phyloP scores from a whole-genome alignment of 2,329 filamentous ascomycete genomes.

The Botrytis cinerea region DNA sequence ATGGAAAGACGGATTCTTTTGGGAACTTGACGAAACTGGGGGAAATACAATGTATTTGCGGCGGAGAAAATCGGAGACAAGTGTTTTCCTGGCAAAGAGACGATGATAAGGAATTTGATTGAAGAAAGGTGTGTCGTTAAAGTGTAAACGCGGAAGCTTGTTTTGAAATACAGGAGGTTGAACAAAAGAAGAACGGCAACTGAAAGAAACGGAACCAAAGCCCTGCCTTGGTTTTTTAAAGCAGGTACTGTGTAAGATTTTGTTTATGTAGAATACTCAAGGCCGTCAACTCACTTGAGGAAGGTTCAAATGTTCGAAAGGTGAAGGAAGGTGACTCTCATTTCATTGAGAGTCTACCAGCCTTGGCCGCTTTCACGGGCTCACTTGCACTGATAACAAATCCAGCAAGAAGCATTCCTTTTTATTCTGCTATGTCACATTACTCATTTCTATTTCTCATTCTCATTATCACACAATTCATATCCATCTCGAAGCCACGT shows the following conservation, averaged over 20 bases:
- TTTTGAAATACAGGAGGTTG: not conserved
- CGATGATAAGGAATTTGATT: not conserved
- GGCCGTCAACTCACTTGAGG: fast-evolving
- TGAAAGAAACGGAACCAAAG: not conserved
- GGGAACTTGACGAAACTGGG: not conserved
- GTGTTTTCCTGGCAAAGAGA: not conserved
- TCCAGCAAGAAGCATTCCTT: not conserved
- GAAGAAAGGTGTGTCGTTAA: not conserved
- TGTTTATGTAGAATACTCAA: not conserved
- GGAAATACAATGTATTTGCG: not conserved
- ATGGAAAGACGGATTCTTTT: not conserved
- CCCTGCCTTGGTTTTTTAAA: not conserved
- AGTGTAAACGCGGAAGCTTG: too few relatives aligned
- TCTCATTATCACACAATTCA: not conserved
- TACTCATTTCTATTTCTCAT: not conserved
- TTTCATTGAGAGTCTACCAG: not conserved
- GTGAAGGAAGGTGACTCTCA: not conserved
- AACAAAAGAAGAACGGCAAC: not conserved
- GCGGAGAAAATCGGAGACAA: not conserved
- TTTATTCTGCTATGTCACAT: not conserved
- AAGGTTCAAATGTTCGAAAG: not conserved
- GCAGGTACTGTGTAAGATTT: not conserved
- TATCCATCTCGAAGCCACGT: not conserved
- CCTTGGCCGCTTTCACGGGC: not conserved
- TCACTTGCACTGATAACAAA: not conserved